Conservation (phyloP, 768 basidiomycete species). For the Leucocoprinus leucothites region DNA sequence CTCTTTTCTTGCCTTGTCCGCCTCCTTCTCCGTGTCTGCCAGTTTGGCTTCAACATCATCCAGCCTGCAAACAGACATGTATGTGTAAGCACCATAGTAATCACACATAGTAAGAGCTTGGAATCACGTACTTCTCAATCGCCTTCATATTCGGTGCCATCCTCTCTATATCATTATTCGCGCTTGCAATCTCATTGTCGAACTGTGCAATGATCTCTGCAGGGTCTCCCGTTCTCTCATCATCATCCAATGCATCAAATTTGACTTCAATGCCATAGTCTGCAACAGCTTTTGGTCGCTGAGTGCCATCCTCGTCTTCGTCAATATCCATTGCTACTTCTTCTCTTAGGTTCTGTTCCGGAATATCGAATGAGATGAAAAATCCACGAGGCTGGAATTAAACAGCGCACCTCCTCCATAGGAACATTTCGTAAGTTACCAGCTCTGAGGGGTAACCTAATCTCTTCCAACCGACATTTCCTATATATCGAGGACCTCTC, state of each 20-base stretch:
- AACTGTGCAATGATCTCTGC: slow-evolving; percentile 66
- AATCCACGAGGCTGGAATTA: neutral
- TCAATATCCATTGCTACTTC: slow-evolving; percentile 93
- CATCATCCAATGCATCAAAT: slow-evolving; percentile 71
- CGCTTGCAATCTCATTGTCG: slow-evolving; percentile 67
- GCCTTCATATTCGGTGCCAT: slow-evolving; percentile 99
- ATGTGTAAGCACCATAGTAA: no score
- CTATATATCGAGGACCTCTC: slow-evolving; percentile 88
- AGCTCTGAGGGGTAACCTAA: slow-evolving; percentile 70
- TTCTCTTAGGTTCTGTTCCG: slow-evolving; percentile 68
- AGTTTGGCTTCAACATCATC: slow-evolving; percentile 85
- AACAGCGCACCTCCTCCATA: slow-evolving; percentile 80
- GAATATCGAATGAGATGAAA: neutral
- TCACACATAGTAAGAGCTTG: neutral
- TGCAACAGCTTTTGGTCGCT: slow-evolving; percentile 64
- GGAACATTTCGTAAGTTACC: slow-evolving; percentile 86
- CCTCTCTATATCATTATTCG: slow-evolving; percentile 79
- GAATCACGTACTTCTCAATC: slow-evolving; percentile 66
- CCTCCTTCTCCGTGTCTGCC: slow-evolving; percentile 86
- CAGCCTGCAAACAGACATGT: slow-evolving; percentile 45
- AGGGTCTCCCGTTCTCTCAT: slow-evolving; percentile 68
- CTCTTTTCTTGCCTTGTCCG: slow-evolving; percentile 87
- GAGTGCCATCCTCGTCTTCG: slow-evolving; percentile 80
- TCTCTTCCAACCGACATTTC: slow-evolving; percentile 91
- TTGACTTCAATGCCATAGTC: slow-evolving; percentile 92